Conservation (phyloP, 345 rosid species). For the Lepidium africanum region DNA sequence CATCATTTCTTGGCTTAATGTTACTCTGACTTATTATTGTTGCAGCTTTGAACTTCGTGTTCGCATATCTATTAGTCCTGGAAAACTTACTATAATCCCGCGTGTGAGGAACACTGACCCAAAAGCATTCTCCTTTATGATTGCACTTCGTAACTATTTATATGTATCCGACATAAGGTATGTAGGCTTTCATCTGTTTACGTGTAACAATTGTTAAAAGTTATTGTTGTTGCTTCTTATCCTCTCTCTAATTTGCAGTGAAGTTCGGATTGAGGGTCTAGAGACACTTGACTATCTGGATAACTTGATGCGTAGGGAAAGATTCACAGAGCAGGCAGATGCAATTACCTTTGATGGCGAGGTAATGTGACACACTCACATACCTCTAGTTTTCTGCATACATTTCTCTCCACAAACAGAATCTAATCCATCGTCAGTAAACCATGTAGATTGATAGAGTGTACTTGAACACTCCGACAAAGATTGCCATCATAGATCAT, state of each 20-base stretch:
- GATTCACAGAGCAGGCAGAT: conserved; percentile 88
- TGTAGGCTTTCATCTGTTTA: not conserved
- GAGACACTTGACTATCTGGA: conserved; percentile 88
- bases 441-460: conserved; percentile 52
- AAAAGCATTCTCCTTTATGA: conserved; percentile 67
- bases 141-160: conserved; percentile 62
- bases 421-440: not conserved
- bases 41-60: conserved; percentile 90
- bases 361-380: conserved; percentile 31
- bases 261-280: conserved; percentile 86
- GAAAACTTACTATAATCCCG: conserved; percentile 76
- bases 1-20: not conserved
- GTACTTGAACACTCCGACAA: conserved; percentile 70
- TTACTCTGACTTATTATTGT: not conserved
- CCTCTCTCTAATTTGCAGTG: conserved; percentile 64
- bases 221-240: not conserved
- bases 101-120: conserved; percentile 84
- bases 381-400: not conserved
- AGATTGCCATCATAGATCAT: conserved; percentile 82
- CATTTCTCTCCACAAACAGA: not conserved
- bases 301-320: conserved; percentile 46
- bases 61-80: conserved; percentile 61
- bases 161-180: conserved; percentile 93
- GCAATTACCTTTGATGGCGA: conserved; percentile 79
- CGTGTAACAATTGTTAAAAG: not conserved